Base-by-base conservation (phyloP, 2,329 filamentous ascomycete genomes). In the Trichophyton simii region DNA sequence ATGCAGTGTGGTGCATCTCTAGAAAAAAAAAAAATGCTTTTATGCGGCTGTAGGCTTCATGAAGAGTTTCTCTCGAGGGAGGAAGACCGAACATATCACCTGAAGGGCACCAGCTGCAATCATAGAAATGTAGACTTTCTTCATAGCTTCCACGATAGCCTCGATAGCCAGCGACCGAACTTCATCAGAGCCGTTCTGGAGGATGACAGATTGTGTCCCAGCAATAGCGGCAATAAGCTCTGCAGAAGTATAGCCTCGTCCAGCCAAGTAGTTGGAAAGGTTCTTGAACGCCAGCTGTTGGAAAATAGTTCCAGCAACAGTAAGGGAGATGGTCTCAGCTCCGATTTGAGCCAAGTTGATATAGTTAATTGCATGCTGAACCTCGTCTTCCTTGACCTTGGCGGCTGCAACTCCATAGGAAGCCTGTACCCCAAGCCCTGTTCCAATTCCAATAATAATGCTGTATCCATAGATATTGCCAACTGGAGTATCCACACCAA, bases 381-480 rank as follows among this genome's bases (percentile, higher is more conserved):
- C 66, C 4, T 71, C 60, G 0, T 67, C 61, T 1, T 70, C 68
- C 0, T 66, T 63, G 3, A 75, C 74, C 15, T 71, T 69, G 1
- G 71, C 71, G 62, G 75, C 73, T 0, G 71, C 73, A 25, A 77
- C 71, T 2, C 72, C 70, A 65, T 74, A 77, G 18, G 67, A 68
- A 0, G 73, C 69, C 63, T 77, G 73, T 2, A 72, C 66, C 48
- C 67, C 73, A 36, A 59, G 41, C 0, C 69, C 61, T 20, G 68
- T 68, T 0, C 78, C 77, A 6, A 75, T 64, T 1, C 73, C 78
- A 0, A 79, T 62, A 2, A 81, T 63, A 8, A 77, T 67, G 1
- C 64, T 68, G 62, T 66, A 71, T 13, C 68, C 69, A 61, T 72
- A 72, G 34, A 72, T 64, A 2, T 63, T 60, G 15, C 61, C 48